Evolutionary conservation across 2,329 filamentous ascomycete genomes (phyloP), one percentile per base, ranked within the genome.

Genomic region (Aspergillus spinulosporus): DNA sequence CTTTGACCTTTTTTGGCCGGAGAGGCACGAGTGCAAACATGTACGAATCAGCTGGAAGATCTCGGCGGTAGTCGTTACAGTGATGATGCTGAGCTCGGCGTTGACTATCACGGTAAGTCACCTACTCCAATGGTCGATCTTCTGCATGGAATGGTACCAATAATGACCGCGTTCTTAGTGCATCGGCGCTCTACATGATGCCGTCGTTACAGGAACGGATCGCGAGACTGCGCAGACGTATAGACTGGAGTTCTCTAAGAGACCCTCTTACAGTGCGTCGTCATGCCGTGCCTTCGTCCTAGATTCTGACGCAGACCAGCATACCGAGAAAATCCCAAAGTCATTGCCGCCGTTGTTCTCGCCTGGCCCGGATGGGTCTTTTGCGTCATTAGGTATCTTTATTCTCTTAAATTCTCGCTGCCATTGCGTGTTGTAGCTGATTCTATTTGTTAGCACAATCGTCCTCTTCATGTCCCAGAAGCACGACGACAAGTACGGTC

Each of bases 1-100:
- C 74, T 84, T 85, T 68, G 83, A 85, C 64, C 76, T 85, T 3
- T 84, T 84, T 70, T 85, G 81, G 80, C 82, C 82, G 0, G 81
- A 82, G 50, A 75, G 82, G 47, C 66, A 74, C 7, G 82, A 85
- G 59, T 77, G 73, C 3, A 65, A 59, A 15, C 66, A 72, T 15
- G 81, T 84, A 3, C 77, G 78, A 48, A 62, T 77, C n/a, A 78
- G 81, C 0, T 85, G 82, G 83, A 81, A 76, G 63, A 73, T 80
- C 8, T 81, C 76, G 59, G 78, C 79, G 0, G 67, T 83, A 1
- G 64, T 82, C 2, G 72, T 82, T 5, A 78, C 75, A 34, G 34
- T 80, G 7, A 74, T 81, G 60, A 62, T 62, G 60, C 42, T 62
- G 73, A 77, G 11, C 68, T 83, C 1, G 74, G 80, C 80, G 3